Percentiles rank a stretch among this genome's conserved stretches.
Evolutionary conservation across 23 red algal genomes (phyloP).

Genomic region (Chondrus crispus): DNA sequence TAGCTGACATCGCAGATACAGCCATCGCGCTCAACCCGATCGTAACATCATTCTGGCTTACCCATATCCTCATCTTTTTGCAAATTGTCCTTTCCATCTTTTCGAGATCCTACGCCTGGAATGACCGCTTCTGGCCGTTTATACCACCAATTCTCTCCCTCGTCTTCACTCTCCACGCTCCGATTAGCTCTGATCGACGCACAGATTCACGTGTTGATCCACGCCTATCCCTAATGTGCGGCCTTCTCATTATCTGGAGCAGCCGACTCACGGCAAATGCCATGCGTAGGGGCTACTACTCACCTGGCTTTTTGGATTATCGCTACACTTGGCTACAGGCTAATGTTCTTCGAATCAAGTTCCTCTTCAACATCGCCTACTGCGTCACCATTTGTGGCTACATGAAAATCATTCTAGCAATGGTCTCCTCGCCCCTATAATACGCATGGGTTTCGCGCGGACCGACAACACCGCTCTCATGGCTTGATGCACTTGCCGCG

Average conservation of each 20-base stretch:
- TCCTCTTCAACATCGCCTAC: constrained; percentile 29
- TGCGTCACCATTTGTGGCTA: neutral
- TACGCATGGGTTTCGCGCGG: constrained; percentile 37
- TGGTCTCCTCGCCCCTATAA: constrained; percentile 18
- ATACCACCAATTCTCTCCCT: constrained; percentile 21
- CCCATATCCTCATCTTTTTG: constrained; percentile 28
- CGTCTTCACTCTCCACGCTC: constrained; percentile 12
- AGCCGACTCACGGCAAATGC: constrained; percentile 19
- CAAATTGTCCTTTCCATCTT: constrained; percentile 22
- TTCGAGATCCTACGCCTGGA: constrained; percentile 45
- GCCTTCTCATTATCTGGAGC: constrained; percentile 27
- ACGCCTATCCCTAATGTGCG: constrained; percentile 24
- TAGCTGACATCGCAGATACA: neutral
- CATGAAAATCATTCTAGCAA: constrained; percentile 28
- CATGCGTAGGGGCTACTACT: constrained; percentile 35
- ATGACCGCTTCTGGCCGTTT: constrained; percentile 48
- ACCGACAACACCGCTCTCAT: neutral
- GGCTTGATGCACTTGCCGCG: neutral
- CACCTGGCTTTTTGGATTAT: constrained; percentile 28
- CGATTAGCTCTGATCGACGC: constrained; percentile 4
- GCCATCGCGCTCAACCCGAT: constrained; percentile 24
- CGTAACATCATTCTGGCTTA: constrained; percentile 49
- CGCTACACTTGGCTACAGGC: constrained; percentile 50
- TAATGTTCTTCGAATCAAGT: constrained; percentile 20
- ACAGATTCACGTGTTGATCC: constrained; percentile 2